These are phyloP conservation scores for Alternaria atra DNA, from an alignment of 2,329 filamentous ascomycete species.

Conservation along the genomic window DNA sequence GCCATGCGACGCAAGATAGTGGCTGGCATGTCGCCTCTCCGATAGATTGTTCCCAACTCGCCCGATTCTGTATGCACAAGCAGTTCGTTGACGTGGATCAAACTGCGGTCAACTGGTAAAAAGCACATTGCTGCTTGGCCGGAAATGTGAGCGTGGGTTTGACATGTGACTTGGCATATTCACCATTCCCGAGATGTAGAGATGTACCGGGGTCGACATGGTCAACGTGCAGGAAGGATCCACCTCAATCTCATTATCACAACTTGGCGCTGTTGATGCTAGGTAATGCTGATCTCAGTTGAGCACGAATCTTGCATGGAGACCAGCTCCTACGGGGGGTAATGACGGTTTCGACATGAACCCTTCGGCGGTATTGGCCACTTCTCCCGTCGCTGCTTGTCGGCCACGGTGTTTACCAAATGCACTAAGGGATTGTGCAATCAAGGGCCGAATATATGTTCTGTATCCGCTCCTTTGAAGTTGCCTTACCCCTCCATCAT, in stretches of 20 bases:
- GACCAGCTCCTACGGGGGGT: slow-evolving; percentile 6
- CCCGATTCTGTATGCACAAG: slow-evolving; percentile 5
- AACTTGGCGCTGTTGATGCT: slow-evolving; percentile 11
- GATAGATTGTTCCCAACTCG: not conserved
- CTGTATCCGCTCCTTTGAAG: slow-evolving; percentile 7
- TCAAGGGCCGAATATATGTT: slow-evolving; percentile 11
- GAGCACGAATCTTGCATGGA: slow-evolving; percentile 6
- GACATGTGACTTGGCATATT: slow-evolving; percentile 11
- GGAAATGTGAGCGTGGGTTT: slow-evolving; percentile 2
- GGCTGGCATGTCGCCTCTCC: not conserved
- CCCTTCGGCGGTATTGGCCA: slow-evolving; percentile 4
- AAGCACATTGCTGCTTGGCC: slow-evolving; percentile 8
- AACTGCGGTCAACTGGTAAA: slow-evolving; percentile 8
- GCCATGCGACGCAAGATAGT: not conserved
- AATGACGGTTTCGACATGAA: slow-evolving; percentile 14
- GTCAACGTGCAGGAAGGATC: slow-evolving; percentile 10
- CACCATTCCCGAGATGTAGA: slow-evolving; percentile 2
- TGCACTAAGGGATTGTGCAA: slow-evolving; percentile 3
- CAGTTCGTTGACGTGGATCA: slow-evolving; percentile 1
- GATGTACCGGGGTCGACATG: slow-evolving; percentile 12
- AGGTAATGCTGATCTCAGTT: slow-evolving; percentile 14
- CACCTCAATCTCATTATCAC: slow-evolving; percentile 10
- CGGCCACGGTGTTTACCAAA: slow-evolving; percentile 8
- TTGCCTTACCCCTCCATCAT: slow-evolving; percentile 12
- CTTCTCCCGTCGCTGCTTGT: slow-evolving; percentile 6